phyloP scores from a whole-genome alignment of 1,284 basidiomycete genomes.

The Pseudozyma flocculosa region DNA sequence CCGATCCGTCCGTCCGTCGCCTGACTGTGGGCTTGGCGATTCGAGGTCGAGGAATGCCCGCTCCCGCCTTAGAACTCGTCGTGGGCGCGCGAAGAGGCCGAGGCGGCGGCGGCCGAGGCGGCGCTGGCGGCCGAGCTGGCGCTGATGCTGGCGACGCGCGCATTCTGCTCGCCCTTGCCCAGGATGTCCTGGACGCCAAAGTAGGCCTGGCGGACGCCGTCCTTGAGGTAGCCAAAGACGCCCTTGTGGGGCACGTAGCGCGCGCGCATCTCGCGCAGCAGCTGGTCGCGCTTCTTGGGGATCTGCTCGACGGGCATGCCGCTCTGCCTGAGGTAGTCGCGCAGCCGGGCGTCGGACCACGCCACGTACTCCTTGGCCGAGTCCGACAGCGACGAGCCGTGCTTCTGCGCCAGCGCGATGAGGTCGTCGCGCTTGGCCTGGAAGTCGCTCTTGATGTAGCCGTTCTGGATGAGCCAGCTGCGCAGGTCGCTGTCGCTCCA shows the following conservation, averaged over 20 bases:
- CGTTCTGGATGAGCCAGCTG: constrained; percentile 46
- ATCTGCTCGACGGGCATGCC: constrained; percentile 42
- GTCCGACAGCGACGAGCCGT: constrained; percentile 31
- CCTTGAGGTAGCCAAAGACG: constrained; percentile 45
- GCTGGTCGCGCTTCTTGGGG: constrained; percentile 46
- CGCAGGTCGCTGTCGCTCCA: constrained; percentile 54
- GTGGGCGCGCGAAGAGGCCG: constrained; percentile 29
- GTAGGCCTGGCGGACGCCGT: constrained; percentile 44
- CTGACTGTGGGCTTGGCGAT: no score
- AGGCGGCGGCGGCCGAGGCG: constrained; percentile 24
- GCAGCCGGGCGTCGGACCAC: constrained; percentile 52
- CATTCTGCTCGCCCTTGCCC: constrained; percentile 43
- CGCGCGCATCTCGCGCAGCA: constrained; percentile 53
- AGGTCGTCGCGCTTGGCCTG: constrained; percentile 51
- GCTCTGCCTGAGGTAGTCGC: constrained; percentile 42
- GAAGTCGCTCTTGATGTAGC: constrained; percentile 38
- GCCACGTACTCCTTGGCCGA: constrained; percentile 45
- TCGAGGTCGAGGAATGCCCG: no score
- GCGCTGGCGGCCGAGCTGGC: constrained; percentile 32
- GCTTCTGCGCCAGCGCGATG: constrained; percentile 43
- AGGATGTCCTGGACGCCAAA: constrained; percentile 44
- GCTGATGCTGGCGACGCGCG: constrained; percentile 33
- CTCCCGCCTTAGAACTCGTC: constrained; percentile 30
- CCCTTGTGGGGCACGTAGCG: constrained; percentile 47
- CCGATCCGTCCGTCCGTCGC: no score